Conservation (phyloP, 345 rosid genomes). For the Citrus sp. region DNA sequence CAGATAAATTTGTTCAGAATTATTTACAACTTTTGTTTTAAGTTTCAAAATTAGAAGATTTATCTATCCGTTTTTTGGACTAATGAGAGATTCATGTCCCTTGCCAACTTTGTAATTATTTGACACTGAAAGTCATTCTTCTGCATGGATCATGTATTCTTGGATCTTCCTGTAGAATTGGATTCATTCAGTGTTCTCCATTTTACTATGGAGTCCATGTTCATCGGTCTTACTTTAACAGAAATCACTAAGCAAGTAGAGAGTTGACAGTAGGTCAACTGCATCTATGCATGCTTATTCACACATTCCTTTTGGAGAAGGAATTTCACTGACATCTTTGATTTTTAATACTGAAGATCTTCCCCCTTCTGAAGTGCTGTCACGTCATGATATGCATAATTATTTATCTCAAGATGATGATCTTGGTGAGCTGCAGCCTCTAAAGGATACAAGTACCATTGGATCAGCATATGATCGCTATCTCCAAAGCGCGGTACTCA, state of each 20-base stretch:
- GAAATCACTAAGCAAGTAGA: neutral
- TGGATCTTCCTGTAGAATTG: neutral
- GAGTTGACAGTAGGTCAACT: neutral
- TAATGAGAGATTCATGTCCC: too few relatives aligned
- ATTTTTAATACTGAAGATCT: slow-evolving; percentile 30
- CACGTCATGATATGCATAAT: slow-evolving; percentile 47
- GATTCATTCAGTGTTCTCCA: neutral
- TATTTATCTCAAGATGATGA: slow-evolving; percentile 64
- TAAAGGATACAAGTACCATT: slow-evolving; percentile 71
- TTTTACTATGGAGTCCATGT: neutral
- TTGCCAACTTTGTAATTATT: neutral
- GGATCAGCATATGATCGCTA: slow-evolving; percentile 80
- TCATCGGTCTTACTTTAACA: neutral
- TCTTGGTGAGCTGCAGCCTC: slow-evolving; percentile 31
- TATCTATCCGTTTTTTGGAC: neutral
- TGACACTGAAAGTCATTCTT: neutral
- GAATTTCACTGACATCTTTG: neutral
- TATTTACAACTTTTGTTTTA: neutral
- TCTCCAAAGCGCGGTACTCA: slow-evolving; percentile 55
- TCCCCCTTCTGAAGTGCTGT: slow-evolving; percentile 38
- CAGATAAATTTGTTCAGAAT: neutral
- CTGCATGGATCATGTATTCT: too few relatives aligned
- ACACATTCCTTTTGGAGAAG: neutral
- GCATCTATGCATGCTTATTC: neutral
- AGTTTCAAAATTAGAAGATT: neutral